Conservation (phyloP, 371 early-diverging fungal genomes). For the Coelomomyces lativittatus region DNA sequence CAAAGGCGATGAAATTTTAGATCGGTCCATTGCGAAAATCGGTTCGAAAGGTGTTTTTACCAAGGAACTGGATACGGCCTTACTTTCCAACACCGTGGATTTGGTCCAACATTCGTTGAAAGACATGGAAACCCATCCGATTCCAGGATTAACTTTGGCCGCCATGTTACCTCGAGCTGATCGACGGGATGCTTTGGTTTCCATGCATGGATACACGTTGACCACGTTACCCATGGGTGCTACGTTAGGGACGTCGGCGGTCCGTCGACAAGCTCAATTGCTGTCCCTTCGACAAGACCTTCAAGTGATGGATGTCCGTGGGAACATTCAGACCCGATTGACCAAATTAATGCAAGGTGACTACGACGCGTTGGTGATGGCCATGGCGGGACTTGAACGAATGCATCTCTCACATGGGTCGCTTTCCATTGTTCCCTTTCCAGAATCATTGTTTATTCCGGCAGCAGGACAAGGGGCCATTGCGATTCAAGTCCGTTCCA, state of each 20-base stretch:
- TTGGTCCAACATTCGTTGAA: conserved; percentile 85
- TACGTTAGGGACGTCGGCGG: conserved; percentile 77
- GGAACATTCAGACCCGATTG: conserved; percentile 69
- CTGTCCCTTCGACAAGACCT: conserved; percentile 58
- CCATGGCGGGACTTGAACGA: conserved; percentile 70
- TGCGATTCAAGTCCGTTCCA: neutral
- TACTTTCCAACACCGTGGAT: conserved; percentile 53
- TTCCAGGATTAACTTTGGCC: conserved; percentile 60
- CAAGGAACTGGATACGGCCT: conserved; percentile 72
- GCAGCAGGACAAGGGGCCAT: conserved; percentile 2
- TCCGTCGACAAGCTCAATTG: conserved; percentile 75
- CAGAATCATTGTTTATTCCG: neutral
- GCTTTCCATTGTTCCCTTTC: too few species aligned
- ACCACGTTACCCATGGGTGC: conserved; percentile 53
- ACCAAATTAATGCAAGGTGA: conserved; percentile 39
- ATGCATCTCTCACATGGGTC: neutral
- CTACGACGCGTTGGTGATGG: conserved; percentile 65
- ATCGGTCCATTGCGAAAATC: conserved; percentile 70
- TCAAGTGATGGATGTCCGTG: conserved; percentile 55
- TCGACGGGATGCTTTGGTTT: conserved; percentile 73
- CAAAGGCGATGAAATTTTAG: conserved; percentile 61
- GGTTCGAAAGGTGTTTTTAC: conserved; percentile 85
- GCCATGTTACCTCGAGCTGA: conserved; percentile 71
- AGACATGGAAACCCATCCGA: conserved; percentile 78
- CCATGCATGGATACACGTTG: conserved; percentile 18